phyloP scores from a whole-genome alignment of 2,329 filamentous ascomycete species.

The Scytalidium sp. region DNA sequence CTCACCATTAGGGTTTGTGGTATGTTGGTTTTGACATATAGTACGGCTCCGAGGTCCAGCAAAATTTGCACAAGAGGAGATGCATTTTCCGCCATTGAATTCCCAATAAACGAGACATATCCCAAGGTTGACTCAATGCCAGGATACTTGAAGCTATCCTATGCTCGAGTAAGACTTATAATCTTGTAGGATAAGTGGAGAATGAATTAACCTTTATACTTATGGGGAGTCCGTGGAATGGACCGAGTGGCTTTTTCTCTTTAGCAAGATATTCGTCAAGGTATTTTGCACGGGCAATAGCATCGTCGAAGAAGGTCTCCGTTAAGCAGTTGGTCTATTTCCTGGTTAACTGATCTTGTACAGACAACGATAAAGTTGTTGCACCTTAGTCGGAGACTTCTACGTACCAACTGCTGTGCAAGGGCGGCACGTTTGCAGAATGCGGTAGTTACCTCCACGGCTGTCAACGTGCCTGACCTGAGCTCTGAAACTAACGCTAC shows the following conservation, averaged over 20 bases:
- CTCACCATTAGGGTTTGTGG: conserved; percentile 48
- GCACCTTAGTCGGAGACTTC: no score
- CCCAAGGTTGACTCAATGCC: conserved; percentile 49
- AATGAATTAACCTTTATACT: conserved; percentile 40
- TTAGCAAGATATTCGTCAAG: conserved; percentile 12
- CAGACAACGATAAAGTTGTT: no score
- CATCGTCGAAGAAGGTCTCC: conserved; percentile 14
- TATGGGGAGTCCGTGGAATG: conserved; percentile 58
- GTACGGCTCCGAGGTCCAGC: conserved; percentile 56
- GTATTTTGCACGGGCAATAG: conserved; percentile 17
- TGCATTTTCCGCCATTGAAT: conserved; percentile 35
- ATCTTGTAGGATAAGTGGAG: neutral
- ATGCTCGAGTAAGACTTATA: neutral
- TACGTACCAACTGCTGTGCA: conserved; percentile 49
- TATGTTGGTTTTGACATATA: conserved; percentile 67
- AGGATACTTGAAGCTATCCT: conserved; percentile 53
- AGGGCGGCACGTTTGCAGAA: conserved; percentile 45
- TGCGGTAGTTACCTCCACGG: conserved; percentile 37
- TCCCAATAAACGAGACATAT: conserved; percentile 49
- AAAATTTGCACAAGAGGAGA: conserved; percentile 49
- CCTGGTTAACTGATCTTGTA: no score
- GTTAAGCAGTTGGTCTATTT: conserved; percentile 20
- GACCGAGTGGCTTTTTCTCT: conserved; percentile 41
- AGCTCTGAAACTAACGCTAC: conserved; percentile 38
- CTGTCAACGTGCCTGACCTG: conserved; percentile 30